Base-by-base conservation (phyloP, 1,284 basidiomycete species). In the Fomitopsis schrenkii region DNA sequence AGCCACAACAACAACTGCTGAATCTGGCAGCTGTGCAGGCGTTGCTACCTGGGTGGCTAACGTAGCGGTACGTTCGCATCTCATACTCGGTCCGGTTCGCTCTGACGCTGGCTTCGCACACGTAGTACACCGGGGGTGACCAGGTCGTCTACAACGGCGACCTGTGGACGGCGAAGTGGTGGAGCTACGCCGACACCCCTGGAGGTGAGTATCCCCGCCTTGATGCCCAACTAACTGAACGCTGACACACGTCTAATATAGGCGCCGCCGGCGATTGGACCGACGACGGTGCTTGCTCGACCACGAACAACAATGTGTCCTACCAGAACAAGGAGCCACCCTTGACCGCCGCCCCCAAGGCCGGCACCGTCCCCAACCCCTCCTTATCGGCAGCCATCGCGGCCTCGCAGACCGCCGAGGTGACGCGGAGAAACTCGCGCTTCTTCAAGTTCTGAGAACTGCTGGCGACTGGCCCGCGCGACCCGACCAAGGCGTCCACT, bases 81-180 rank as follows among this genome's bases (percentile, higher is more conserved):
- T 26, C 19, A 58, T 22, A 10, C 15, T 17, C 44, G 6, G 41
- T n/a, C 33, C 28, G 55, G 14, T 6, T 36, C 19, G 14, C 17
- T 28, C 17, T 44, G 19, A 55, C 58, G 17, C 4, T 2, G 35
- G 3, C n/a, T 26, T 33, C 22, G n/a, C 12, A 19, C n/a, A 8
- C 22, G 1, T 58, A 84, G 82, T 87, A 86, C 69, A 67, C 72
- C 36, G 77, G 71, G 35, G 81, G 81, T 4, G 71, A 78, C 28
- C 65, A 77, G 54, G 84, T 78, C 54, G 73, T 76, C 14, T 83
- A 77, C 69, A 64, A 66, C 55, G 82, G 78, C 10, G 75, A 79
- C 65, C 74, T 84, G 12, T 86, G 83, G 82, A 82, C 79, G 5
- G 82, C 84, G 15, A 83, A 81, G 56, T 83, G 81, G 81, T 86